Base-by-base conservation (phyloP, 768 basidiomycete species). In the Ephemerocybe angulata region DNA sequence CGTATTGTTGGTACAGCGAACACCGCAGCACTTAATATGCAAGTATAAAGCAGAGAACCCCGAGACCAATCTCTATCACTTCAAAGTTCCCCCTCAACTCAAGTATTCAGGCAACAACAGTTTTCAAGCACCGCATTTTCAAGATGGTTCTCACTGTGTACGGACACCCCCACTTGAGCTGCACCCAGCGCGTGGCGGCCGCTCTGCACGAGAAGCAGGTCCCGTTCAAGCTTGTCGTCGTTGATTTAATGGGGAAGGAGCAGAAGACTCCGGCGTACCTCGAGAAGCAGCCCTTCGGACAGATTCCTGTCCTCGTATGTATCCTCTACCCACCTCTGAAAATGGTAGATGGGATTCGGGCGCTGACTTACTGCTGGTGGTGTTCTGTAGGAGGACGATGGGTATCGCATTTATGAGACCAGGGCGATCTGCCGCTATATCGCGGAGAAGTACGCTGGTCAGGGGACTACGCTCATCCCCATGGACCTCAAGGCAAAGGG, bases 371-470 rank as follows among this genome's bases (percentile, higher is more conserved):
- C n/a, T n/a, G n/a, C n/a, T n/a, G n/a, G n/a, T n/a, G n/a, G n/a
- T n/a, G n/a, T n/a, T n/a, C n/a, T 19, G 21, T 19, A 80, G 77
- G 73, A 83, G 47, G 85, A 87, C 22, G 84, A 83, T 38, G 86
- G 84, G 2, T 81, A 87, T 64, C 67, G 78, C 54, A 60, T 90
- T 15, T 87, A 78, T 67, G 85, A 86, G 62, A 78, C 76, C 33
- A 80, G 84, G 28, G 84, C 84, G 0, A 86, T 88, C 50, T 63
- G 63, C 5, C 79, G 83, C 17, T 89, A 87, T 65, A 64, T 87
- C 58, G 78, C 74, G 28, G 67, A 66, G 54, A 87, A 86, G 62
- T 81, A 85, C 58, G 65, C 76, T 0, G 41, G 67, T 44, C 76
- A 83, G 59, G 84, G 83, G 33, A 72, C 77, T 1, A 53, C 64